phyloP scores from a whole-genome alignment of 83 land plant species.

The Thuja plicata region DNA sequence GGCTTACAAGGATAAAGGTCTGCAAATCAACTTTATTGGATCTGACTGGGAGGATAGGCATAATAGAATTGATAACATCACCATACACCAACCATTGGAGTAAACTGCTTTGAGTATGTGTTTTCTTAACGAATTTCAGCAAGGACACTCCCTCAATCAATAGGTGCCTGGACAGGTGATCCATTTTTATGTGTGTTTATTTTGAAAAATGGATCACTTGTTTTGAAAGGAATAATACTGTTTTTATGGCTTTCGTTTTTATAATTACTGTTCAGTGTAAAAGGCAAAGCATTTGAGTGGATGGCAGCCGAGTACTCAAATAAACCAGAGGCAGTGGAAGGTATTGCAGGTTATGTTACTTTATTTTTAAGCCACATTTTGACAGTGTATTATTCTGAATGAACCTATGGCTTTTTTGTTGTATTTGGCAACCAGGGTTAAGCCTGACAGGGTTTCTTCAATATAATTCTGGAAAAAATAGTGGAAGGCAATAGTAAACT shows the following conservation, averaged over 20 bases:
- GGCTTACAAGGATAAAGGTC: slow-evolving; percentile 26
- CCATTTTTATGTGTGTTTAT: not conserved
- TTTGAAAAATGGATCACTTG: not conserved
- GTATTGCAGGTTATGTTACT: too few species aligned
- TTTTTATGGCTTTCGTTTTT: not conserved
- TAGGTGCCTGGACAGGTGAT: not conserved
- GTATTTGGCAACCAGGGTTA: not conserved
- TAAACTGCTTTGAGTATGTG: not conserved
- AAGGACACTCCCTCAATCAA: not conserved
- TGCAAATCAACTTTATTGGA: slow-evolving; percentile 27
- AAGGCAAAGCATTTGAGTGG: too few species aligned
- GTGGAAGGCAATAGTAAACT: too few species aligned
- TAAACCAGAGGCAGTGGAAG: too few species aligned
- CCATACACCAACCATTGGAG: slow-evolving; percentile 23
- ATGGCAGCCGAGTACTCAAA: too few species aligned
- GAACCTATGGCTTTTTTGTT: too few species aligned
- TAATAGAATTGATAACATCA: slow-evolving; percentile 21
- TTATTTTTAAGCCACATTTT: too few species aligned
- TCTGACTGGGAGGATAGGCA: slow-evolving; percentile 22
- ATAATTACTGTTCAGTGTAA: not conserved
- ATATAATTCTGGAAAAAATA: not conserved
- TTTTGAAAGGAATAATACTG: not conserved
- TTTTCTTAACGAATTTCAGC: not conserved
- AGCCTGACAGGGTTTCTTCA: not conserved
- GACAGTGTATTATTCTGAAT: too few species aligned